Evolutionary conservation across 2,329 filamentous ascomycete species (phyloP), one percentile per base, ranked within the genome.

Genomic region (Hawksworthiomyces lignivorus): DNA sequence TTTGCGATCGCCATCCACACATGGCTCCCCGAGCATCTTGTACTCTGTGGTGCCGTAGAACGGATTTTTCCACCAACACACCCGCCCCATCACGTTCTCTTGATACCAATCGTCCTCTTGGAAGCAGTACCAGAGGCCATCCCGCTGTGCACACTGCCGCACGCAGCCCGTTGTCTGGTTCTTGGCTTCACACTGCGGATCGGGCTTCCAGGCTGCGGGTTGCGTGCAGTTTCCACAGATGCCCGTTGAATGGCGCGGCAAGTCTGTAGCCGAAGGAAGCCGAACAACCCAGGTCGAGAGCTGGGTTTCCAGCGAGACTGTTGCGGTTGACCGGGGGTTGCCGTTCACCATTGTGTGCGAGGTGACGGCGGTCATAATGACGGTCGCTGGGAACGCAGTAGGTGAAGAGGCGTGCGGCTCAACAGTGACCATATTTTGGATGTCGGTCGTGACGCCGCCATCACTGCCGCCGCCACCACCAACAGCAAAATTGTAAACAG

Each of bases 61-160:
- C 9, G 39, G 32, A 24, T 41, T 35, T 8, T 29, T 15, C 39
- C 39, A 41, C 31, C 39, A 36, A 18, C 39, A 36, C 14, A 41
- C 39, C 22, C 32, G 39, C 11, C 32, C 32, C 39, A 36, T 41
- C 18, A 31, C 39, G 26, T 41, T 41, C 19, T 41, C 39, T 19
- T 22, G 17, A 26, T 36, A 41, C 39, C 32, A 36, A 18, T 30
- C 32, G 27, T 41, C 32, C 11, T 41, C 24, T 5, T n/a, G 14
- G 26, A 41, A 41, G 12, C 39, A 41, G 32, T 36, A 42, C 32
- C 39, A 36, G 6, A 30, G 26, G 3, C 26, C 19, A 19, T 36
- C 39, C 6, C 39, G 32, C 26, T 42, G 39, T n/a, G 33, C 39
- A 11, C 39, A 42, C 33, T 36, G 39, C 21, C 39, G 31, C 38